Evolutionary conservation across 164 flowering plant genomes (phyloP).

Genomic region (Piper betle): DNA sequence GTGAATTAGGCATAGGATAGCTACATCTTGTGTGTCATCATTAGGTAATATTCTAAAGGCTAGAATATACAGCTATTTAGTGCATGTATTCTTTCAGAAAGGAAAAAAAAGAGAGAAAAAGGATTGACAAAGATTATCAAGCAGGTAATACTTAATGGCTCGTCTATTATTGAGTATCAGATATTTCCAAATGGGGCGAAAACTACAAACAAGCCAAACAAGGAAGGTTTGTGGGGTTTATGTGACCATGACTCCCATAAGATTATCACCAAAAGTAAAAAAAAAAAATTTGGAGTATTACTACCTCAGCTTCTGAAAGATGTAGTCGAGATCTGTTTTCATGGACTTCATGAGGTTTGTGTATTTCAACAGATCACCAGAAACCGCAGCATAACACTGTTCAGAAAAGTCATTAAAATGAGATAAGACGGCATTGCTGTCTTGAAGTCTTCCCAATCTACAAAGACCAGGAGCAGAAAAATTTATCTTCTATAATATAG

Average conservation of each 20-base stretch:
- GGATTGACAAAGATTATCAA: no score
- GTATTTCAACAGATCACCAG: slow-evolving; percentile 49
- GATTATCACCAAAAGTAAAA: neutral
- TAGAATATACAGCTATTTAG: no score
- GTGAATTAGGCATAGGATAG: no score
- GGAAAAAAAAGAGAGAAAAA: no score
- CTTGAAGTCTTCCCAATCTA: slow-evolving; percentile 96
- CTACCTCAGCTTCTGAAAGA: slow-evolving; percentile 85
- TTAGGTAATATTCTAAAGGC: no score
- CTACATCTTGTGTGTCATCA: no score
- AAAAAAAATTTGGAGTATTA: neutral
- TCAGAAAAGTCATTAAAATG: slow-evolving; percentile 87
- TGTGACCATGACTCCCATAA: neutral
- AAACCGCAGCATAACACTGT: slow-evolving; percentile 59
- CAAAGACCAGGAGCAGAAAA: neutral
- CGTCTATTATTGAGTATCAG: no score
- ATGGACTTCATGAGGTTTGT: slow-evolving; percentile 69
- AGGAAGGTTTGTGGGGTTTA: no score
- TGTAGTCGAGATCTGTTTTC: slow-evolving; percentile 87
- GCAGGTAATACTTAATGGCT: no score
- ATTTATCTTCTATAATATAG: neutral
- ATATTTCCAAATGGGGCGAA: no score
- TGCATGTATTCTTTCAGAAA: no score
- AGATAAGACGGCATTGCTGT: slow-evolving; percentile 86
- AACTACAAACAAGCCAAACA: no score